Conservation (phyloP, 2,329 filamentous ascomycete species). For the Alternaria gaisen region DNA sequence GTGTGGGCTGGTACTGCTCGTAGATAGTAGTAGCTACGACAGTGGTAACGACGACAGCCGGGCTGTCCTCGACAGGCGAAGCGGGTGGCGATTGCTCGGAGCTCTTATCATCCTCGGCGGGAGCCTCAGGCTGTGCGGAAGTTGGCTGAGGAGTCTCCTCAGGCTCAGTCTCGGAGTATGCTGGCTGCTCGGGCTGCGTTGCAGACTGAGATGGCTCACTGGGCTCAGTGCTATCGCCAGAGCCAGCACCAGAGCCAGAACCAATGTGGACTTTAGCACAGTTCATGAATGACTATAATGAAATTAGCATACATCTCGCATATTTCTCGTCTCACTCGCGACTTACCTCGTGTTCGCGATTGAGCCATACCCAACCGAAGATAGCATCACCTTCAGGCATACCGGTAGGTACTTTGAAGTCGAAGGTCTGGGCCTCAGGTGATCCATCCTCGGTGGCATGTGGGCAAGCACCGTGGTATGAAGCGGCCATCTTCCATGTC, state of each 20-base stretch:
- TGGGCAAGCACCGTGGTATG: conserved; percentile 59
- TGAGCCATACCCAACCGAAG: conserved; percentile 60
- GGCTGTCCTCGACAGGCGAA: background rate
- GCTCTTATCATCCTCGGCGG: conserved; percentile 8
- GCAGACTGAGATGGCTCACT: conserved; percentile 21
- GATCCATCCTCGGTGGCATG: conserved; percentile 51
- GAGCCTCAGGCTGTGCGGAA: conserved; percentile 11
- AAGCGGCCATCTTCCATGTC: conserved; percentile 56
- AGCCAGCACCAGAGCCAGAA: conserved; percentile 27
- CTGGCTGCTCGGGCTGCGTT: conserved; percentile 21
- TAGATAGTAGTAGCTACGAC: conserved; percentile 16
- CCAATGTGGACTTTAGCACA: conserved; percentile 57
- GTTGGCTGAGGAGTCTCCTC: conserved; percentile 11
- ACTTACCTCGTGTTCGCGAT: conserved; percentile 55
- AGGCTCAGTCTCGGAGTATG: conserved; percentile 22
- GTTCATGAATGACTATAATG: conserved; percentile 49
- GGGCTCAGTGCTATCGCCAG: conserved; percentile 13
- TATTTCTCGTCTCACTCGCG: background rate
- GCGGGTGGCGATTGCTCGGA: conserved; percentile 6
- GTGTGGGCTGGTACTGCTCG: conserved; percentile 5
- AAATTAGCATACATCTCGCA: background rate
- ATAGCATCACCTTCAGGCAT: conserved; percentile 54
- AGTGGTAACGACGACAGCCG: conserved; percentile 16
- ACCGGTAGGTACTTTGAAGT: conserved; percentile 56
- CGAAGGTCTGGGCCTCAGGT: conserved; percentile 55